Percentiles rank a stretch among this genome's conserved stretches.
Conservation (phyloP, 2,329 filamentous ascomycete genomes). For the Ustilaginoidea virens region DNA sequence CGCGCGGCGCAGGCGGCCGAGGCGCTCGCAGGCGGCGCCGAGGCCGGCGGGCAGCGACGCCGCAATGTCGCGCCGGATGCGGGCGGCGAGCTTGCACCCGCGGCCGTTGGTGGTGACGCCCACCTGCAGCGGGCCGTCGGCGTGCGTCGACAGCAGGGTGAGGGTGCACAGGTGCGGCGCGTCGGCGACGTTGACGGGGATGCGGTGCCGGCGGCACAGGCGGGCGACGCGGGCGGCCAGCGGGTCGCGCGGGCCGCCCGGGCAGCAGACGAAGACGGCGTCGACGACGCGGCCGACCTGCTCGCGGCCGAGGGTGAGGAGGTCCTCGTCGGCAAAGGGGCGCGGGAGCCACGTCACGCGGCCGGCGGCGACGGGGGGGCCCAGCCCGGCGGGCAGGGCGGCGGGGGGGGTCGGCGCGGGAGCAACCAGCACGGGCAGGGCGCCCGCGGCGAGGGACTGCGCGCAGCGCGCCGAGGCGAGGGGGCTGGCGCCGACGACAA, state of each 20-base stretch:
- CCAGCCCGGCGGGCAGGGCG: constrained; percentile 40
- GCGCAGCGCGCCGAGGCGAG: constrained; percentile 73
- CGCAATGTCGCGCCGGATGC: constrained; percentile 78
- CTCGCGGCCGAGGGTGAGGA: constrained; percentile 62
- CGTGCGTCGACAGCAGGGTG: constrained; percentile 74
- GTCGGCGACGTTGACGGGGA: constrained; percentile 89
- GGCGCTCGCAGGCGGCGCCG: constrained; percentile 58
- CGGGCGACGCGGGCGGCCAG: constrained; percentile 49
- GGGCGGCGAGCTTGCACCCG: constrained; percentile 83
- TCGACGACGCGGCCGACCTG: constrained; percentile 72
- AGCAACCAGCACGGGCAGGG: constrained; percentile 63
- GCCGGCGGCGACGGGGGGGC: constrained; percentile 49
- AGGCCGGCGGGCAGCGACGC: constrained; percentile 61
- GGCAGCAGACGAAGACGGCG: constrained; percentile 71
- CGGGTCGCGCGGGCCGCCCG: constrained; percentile 30
- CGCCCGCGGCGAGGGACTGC: constrained; percentile 69
- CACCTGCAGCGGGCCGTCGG: constrained; percentile 82
- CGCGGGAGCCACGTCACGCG: constrained; percentile 51
- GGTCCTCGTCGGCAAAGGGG: constrained; percentile 53
- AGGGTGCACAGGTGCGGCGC: constrained; percentile 78
- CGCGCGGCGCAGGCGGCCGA: constrained; percentile 57
- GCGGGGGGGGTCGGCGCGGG: constrained; percentile 46
- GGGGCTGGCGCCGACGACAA: constrained; percentile 75
- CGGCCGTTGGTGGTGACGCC: constrained; percentile 91
- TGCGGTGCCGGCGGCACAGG: constrained; percentile 63